A percentile compares a stretch with the other conserved stretches of the same genome.
Evolutionary conservation across 2,329 filamentous ascomycete species (phyloP).

Genomic region (Neonectria punicea): DNA sequence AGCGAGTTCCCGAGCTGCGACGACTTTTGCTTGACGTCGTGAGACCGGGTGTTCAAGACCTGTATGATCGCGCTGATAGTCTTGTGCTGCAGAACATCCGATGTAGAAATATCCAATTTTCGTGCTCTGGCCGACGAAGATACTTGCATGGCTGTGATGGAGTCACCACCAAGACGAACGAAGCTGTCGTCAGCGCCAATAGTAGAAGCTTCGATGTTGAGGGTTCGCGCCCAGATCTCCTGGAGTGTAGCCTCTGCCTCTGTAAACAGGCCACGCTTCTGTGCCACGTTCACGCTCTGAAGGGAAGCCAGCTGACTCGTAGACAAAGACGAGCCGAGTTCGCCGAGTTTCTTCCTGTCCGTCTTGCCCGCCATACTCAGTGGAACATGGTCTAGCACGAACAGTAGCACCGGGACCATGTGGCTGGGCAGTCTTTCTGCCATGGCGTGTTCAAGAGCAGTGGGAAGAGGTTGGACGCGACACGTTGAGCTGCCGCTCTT

Average conservation of each 20-base stretch:
- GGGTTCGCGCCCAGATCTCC: conserved; percentile 49
- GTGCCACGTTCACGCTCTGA: not conserved
- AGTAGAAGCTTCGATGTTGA: conserved; percentile 40
- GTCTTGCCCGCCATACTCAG: conserved; percentile 12
- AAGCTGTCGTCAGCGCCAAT: conserved; percentile 59
- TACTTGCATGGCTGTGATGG: conserved; percentile 53
- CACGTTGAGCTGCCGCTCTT: not conserved
- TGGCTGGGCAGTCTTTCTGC: conserved; percentile 15
- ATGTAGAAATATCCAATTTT: conserved; percentile 13
- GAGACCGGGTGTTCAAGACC: not conserved
- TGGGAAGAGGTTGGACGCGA: not conserved
- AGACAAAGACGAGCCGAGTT: conserved; percentile 15
- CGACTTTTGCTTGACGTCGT: not conserved
- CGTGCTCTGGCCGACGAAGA: conserved; percentile 11
- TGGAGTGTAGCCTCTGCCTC: conserved; percentile 38
- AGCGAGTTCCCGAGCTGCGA: not conserved
- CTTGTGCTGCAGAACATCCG: conserved; percentile 19
- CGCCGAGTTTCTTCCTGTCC: conserved; percentile 13
- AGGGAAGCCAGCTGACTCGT: not conserved
- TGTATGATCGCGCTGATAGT: not conserved
- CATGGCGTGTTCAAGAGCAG: conserved; percentile 5
- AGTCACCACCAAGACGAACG: conserved; percentile 61
- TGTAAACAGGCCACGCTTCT: conserved; percentile 3
- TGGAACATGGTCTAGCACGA: conserved; percentile 11
- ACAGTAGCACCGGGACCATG: conserved; percentile 22